Conservation (phyloP, 768 basidiomycete genomes). For the Lactifluus echinatus region DNA sequence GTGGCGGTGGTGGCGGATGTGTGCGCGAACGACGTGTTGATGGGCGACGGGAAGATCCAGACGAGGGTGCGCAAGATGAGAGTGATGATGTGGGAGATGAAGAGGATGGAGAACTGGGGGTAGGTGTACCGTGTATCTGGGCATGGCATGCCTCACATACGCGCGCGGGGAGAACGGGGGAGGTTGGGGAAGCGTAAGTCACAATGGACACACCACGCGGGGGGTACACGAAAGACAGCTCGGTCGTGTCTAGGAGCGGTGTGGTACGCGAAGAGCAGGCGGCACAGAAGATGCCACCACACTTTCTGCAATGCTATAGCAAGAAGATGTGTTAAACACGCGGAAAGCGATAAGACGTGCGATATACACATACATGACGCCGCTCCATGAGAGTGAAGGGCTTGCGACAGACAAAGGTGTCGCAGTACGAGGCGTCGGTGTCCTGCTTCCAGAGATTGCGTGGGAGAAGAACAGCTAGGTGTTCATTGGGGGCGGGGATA, state of each 20-base stretch:
- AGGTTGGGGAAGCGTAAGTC: constrained; percentile 46
- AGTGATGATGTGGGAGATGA: constrained; percentile 25
- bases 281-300: constrained; percentile 68
- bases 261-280: constrained; percentile 53
- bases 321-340: background rate
- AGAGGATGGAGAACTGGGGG: constrained; percentile 27
- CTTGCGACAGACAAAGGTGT: constrained; percentile 63
- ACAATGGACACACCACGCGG: constrained; percentile 58
- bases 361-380: constrained; percentile 49
- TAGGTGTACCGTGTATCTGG: constrained; percentile 53
- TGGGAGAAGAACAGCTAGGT: constrained; percentile 68
- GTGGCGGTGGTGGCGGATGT: constrained; percentile 27
- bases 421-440: constrained; percentile 50
- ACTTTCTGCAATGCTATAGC: constrained; percentile 73
- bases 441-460: constrained; percentile 75
- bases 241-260: constrained; percentile 62
- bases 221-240: constrained; percentile 60
- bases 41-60: constrained; percentile 6
- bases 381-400: constrained; percentile 63
- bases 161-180: constrained; percentile 48
- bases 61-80: constrained; percentile 21
- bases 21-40: constrained; percentile 27
- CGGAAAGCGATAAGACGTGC: background rate
- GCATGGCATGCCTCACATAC: constrained; percentile 76
- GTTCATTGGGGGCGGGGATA: constrained; percentile 44